Base-by-base conservation (phyloP, 441 rosid genomes). In the Gossypium trilobum region DNA sequence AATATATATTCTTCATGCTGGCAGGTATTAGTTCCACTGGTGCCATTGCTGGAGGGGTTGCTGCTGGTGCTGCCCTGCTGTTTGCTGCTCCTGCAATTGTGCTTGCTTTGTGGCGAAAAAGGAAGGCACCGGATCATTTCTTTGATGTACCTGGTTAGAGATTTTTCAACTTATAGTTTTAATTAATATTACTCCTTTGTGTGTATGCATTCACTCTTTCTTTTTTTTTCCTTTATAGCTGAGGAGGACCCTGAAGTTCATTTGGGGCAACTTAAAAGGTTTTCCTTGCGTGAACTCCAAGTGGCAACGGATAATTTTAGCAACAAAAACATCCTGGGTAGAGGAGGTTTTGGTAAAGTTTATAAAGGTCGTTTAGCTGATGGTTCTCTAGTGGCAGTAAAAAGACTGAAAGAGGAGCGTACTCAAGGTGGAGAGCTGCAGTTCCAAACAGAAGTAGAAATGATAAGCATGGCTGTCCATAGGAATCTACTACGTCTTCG, bases 201-300 rank as follows among this genome's bases (percentile, higher is more conserved):
- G 42, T 62, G 42, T 44, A 19, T 29, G 31, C 72, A 75, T 74
- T 78, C 16, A 70, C 76, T 62, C 10, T 72, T n/a, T 2, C 73
- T 39, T 22, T 71, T 17, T 63, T 25, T 25, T 25, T 25, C 27
- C 36, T 70, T 71, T 82, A 73, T 88, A 93, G 98, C 97, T 76
- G 96, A 91, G 82, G 97, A 93, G 79, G 94, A 91, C 81, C 98
- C 96, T 36, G 90, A 92, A 78, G 95, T 92, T 79, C 90, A 90
- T 81, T 82, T 90, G 73, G 96, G 98, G 74, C 95, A 89, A 78
- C 92, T 89, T 67, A 89, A 80, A 78, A 87, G 96, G 83, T 90
- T 89, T 80, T 84, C 91, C 54, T 72, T 92, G 66, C 92, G 90
- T 59, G 98, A 91, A 85, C 80, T 92, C 20, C 89, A 82, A 83